These are phyloP conservation scores for Kalanchoe fedtschenkoi DNA, from an alignment of 164 flowering plant species.

Conservation along the genomic window DNA sequence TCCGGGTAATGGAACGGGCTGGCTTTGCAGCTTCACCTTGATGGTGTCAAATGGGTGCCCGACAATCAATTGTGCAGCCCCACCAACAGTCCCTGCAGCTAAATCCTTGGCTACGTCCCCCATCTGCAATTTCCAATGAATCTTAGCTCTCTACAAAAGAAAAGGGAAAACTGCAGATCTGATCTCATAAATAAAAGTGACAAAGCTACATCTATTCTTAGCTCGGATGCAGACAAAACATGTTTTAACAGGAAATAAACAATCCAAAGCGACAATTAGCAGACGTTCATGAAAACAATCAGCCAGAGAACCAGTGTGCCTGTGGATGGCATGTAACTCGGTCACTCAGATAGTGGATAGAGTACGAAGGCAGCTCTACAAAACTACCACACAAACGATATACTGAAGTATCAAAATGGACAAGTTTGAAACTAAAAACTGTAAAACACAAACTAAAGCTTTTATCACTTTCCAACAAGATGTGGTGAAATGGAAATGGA, in stretches of 20 bases:
- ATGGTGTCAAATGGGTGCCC: conserved; percentile 99
- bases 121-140: conserved; percentile 35
- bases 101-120: conserved; percentile 93
- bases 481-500: background rate
- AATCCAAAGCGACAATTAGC: background rate
- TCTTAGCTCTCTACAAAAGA: background rate
- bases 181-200: too few species aligned
- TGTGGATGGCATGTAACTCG: background rate
- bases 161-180: background rate
- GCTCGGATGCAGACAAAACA: background rate
- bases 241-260: too few species aligned
- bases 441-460: too few species aligned
- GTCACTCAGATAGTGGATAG: too few species aligned
- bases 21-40: conserved; percentile 97
- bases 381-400: too few species aligned
- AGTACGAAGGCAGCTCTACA: too few species aligned
- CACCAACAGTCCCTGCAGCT: conserved; percentile 85
- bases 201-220: too few species aligned
- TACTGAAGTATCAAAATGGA: too few species aligned
- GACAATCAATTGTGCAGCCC: conserved; percentile 76
- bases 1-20: conserved; percentile 83
- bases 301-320: too few species aligned
- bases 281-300: too few species aligned
- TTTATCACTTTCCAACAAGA: background rate
- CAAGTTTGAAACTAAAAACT: too few species aligned